Base-by-base conservation (phyloP, 169 alveolate species). In the Plasmodium fragile region DNA sequence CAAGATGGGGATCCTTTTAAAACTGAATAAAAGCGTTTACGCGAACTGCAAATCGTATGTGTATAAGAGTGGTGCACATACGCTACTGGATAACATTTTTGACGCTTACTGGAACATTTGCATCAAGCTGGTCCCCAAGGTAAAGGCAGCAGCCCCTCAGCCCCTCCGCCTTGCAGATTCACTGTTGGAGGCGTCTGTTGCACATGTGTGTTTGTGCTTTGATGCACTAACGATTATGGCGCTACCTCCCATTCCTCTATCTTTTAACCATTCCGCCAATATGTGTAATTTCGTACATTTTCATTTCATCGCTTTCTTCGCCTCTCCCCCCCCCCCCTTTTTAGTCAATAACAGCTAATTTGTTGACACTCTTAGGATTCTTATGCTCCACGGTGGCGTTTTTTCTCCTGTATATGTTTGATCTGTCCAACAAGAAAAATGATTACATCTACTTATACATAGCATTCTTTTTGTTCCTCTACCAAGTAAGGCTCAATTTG, bases 31-130 rank as follows among this genome's bases (percentile, higher is more conserved):
- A 73, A 73, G 78, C 75, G 93, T 75, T 34, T 84, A 84, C 70
- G 52, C 93, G n/a, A 84, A 84, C 59, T 84, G 93, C 73, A 84
- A 84, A 73, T 84, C 93, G 22, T 92, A 92, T 39, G 92, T 77
- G 5, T 92, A 92, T 55, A 92, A 92, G 65, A 80, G 91, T 81
- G 59, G 92, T 25, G 92, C 78, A 10, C 80, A 78, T 55, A 75
- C 95, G 18, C 22, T 81, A 25, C 72, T 92, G 30, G 95, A 92
- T 45, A 92, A 43, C 53, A 2, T 92, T 18, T 83, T 81, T 70
- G 85, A 92, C 55, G 87, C 84, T 1, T 92, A 81, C 65, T 92
- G 93, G 93, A 84, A 73, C 55, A 34, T 84, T 45, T 84, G 93
- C 65, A 78, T 84, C 3, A 84, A 84, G 59, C 53, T 84, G 41